Evolutionary conservation across 495 filamentous ascomycete genomes (phyloP).

Genomic region (Bathelium albidoporum): DNA sequence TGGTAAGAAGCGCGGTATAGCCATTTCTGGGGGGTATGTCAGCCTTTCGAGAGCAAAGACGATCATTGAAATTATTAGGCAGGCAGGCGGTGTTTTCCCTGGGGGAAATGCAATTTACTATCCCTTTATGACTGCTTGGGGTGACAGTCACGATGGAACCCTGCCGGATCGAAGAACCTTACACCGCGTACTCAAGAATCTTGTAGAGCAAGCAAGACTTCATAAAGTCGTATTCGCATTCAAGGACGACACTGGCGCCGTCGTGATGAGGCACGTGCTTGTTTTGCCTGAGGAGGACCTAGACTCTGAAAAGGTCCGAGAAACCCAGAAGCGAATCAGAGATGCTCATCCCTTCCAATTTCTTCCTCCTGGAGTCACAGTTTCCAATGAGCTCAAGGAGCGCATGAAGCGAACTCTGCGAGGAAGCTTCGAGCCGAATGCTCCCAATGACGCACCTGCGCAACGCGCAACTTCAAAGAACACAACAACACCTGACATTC

Average conservation of each 20-base stretch:
- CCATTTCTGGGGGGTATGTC: background rate
- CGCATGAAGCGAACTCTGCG: background rate
- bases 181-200: slow-evolving; percentile 46
- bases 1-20: background rate
- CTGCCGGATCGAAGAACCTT: slow-evolving; percentile 44
- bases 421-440: background rate
- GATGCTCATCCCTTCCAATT: slow-evolving; percentile 32
- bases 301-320: slow-evolving; percentile 41
- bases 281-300: slow-evolving; percentile 37
- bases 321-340: slow-evolving; percentile 45
- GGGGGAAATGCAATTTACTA: slow-evolving; percentile 61
- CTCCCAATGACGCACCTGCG: too few species aligned
- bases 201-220: slow-evolving; percentile 50
- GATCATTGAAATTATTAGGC: slow-evolving; percentile 14
- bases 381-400: background rate
- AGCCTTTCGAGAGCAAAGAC: slow-evolving; percentile 3
- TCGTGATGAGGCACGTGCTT: slow-evolving; percentile 48
- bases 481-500: background rate
- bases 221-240: slow-evolving; percentile 55
- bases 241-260: slow-evolving; percentile 40
- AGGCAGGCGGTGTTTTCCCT: slow-evolving; percentile 19
- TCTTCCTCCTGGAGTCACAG: slow-evolving; percentile 30
- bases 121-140: slow-evolving; percentile 55
- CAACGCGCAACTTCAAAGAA: background rate
- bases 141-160: slow-evolving; percentile 35